A percentile compares a stretch with the other conserved stretches of the same genome.
phyloP scores from a whole-genome alignment of 1,284 basidiomycete genomes.

The Cutaneotrichosporon mucoides region DNA sequence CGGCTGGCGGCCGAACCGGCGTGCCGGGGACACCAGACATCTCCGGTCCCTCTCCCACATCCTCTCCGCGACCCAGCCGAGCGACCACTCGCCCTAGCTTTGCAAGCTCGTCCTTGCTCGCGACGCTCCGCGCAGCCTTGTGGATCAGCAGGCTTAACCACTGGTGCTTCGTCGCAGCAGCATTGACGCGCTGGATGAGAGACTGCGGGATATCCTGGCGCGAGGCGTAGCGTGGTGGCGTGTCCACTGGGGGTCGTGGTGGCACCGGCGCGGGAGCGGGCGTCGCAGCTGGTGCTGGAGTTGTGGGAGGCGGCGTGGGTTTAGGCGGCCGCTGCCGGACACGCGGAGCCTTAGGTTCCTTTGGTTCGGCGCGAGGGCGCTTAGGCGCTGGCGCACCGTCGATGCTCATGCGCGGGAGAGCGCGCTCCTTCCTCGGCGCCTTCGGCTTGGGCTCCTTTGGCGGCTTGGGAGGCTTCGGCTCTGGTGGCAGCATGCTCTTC shows the following conservation, averaged over 20 bases:
- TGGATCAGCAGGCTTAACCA: constrained; percentile 45
- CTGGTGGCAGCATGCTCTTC: constrained; percentile 10
- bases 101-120: constrained; percentile 42
- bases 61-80: constrained; percentile 35
- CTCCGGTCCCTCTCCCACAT: constrained; percentile 20
- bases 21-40: constrained; percentile 2
- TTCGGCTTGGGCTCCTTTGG: constrained; percentile 12
- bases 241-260: not conserved
- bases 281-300: not conserved
- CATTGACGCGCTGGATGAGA: constrained; percentile 43
- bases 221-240: constrained; percentile 10
- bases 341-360: not conserved
- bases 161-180: constrained; percentile 36
- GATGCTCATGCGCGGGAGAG: not conserved
- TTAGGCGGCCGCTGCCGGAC: not conserved
- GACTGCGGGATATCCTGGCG: constrained; percentile 23
- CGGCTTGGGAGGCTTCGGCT: constrained; percentile 8
- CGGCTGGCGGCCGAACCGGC: not conserved
- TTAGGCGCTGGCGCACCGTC: not conserved
- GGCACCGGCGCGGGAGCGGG: not conserved
- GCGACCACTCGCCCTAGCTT: constrained; percentile 40
- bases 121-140: constrained; percentile 43
- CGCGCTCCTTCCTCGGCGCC: constrained; percentile 7
- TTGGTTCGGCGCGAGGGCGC: not conserved
- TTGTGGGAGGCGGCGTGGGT: not conserved